A percentile compares a stretch with the other conserved stretches of the same genome.
Evolutionary conservation across 495 filamentous ascomycete species (phyloP).

Genomic region (Podospora appendiculata): DNA sequence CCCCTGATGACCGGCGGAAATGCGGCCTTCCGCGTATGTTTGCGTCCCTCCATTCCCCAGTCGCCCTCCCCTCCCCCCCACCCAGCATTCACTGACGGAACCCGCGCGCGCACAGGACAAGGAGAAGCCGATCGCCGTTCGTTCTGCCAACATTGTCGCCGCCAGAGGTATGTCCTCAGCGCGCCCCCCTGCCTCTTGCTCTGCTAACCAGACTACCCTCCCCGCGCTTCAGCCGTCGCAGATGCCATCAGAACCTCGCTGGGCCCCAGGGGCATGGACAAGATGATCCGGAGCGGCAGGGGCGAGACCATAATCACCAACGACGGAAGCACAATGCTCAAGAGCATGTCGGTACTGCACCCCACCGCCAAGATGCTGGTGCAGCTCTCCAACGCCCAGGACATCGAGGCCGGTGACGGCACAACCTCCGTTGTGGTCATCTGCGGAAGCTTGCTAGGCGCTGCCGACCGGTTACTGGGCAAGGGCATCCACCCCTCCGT

Average conservation of each 20-base stretch:
- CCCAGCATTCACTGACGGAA: slow-evolving; percentile 32
- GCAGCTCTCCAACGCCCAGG: slow-evolving; percentile 91
- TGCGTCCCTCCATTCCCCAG: background rate
- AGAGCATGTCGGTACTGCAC: slow-evolving; percentile 97
- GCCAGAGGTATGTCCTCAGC: slow-evolving; percentile 65
- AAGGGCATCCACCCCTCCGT: slow-evolving; percentile 97
- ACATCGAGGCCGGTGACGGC: slow-evolving; percentile 97
- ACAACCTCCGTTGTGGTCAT: slow-evolving; percentile 98
- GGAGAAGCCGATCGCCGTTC: slow-evolving; percentile 96
- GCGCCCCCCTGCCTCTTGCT: background rate
- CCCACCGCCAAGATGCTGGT: slow-evolving; percentile 98
- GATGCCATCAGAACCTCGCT: slow-evolving; percentile 85
- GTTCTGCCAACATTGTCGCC: slow-evolving; percentile 90
- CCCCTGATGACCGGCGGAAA: slow-evolving; percentile 50
- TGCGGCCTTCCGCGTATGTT: slow-evolving; percentile 70
- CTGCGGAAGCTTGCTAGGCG: slow-evolving; percentile 86
- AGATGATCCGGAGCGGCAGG: slow-evolving; percentile 97
- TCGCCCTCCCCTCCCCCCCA: background rate
- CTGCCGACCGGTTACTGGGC: slow-evolving; percentile 77
- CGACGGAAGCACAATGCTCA: slow-evolving; percentile 97
- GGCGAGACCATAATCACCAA: slow-evolving; percentile 98
- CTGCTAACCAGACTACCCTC: background rate
- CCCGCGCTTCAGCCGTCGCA: slow-evolving; percentile 60
- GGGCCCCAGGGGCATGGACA: slow-evolving; percentile 73
- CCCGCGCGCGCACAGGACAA: slow-evolving; percentile 60